A percentile compares a stretch with the other conserved stretches of the same genome.
Evolutionary conservation across 371 early-diverging fungal species (phyloP).

Genomic region (Rhizopus delemar): DNA sequence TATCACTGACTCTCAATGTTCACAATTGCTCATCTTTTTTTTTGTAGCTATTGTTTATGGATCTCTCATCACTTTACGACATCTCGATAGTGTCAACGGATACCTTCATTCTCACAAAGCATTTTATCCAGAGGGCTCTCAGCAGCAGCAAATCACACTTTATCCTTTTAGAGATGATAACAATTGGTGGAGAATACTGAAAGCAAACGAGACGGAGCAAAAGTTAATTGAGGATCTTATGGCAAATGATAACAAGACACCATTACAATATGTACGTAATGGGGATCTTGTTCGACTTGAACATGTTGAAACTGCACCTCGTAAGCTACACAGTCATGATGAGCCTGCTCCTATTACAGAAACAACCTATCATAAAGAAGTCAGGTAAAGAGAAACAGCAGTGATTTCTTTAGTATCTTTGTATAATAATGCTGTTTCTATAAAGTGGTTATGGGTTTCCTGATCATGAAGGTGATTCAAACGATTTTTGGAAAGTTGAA

Average conservation of each 20-base stretch:
- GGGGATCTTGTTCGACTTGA: conserved; percentile 62
- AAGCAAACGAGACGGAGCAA: conserved; percentile 31
- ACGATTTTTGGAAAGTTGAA: conserved; percentile 77
- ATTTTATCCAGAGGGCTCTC: conserved; percentile 79
- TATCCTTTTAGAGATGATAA: conserved; percentile 91
- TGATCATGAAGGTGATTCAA: conserved; percentile 47
- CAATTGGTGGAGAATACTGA: conserved; percentile 81
- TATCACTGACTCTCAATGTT: background rate
- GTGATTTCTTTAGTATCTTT: background rate
- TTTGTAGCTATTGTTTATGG: conserved; percentile 74
- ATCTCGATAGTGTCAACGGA: conserved; percentile 72
- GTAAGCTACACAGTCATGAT: conserved; percentile 49
- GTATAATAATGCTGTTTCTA: background rate
- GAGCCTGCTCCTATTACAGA: conserved; percentile 78
- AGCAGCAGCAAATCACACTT: conserved; percentile 94
- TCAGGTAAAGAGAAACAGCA: conserved; percentile 46
- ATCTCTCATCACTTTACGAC: conserved; percentile 74
- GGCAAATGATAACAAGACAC: conserved; percentile 43
- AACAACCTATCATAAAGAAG: conserved; percentile 88
- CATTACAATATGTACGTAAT: conserved; percentile 50
- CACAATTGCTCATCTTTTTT: background rate
- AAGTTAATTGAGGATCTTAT: conserved; percentile 19
- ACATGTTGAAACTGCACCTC: conserved; percentile 53
- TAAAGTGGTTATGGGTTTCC: conserved; percentile 63
- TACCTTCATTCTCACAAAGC: conserved; percentile 91